These are phyloP conservation scores for Chytriomyces confervae DNA, from an alignment of 192 early-diverging fungal genomes.

Conservation along the genomic window DNA sequence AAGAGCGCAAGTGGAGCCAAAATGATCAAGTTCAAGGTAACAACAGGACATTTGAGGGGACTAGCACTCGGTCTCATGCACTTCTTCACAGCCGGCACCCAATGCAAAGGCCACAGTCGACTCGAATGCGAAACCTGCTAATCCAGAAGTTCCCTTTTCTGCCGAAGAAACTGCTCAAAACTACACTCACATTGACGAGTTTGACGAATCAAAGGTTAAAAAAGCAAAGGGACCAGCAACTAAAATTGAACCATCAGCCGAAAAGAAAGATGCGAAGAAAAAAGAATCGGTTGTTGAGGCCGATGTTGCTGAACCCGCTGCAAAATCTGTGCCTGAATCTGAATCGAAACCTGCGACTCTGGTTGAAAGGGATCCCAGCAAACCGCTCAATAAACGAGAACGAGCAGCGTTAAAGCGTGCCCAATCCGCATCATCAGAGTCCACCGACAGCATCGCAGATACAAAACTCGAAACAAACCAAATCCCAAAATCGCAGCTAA, in stretches of 20 bases:
- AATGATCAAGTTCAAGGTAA: slow-evolving; percentile 76
- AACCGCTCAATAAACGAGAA: slow-evolving; percentile 20
- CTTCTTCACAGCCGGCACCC: neutral
- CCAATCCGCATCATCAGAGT: slow-evolving; percentile 8
- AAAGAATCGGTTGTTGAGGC: slow-evolving; percentile 2
- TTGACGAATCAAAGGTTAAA: slow-evolving; percentile 61
- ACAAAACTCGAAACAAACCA: neutral
- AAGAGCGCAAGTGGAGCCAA: slow-evolving; percentile 66
- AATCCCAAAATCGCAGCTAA: slow-evolving; percentile 33
- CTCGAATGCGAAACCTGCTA: neutral
- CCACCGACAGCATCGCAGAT: neutral
- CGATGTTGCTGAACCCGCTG: slow-evolving; percentile 47
- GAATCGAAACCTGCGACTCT: slow-evolving; percentile 42
- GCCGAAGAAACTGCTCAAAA: slow-evolving; percentile 33
- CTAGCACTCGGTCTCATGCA: neutral
- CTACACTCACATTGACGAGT: slow-evolving; percentile 82
- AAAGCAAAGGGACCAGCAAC: slow-evolving; percentile 38
- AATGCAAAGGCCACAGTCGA: neutral
- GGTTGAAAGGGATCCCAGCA: neutral
- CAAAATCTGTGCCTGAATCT: slow-evolving; percentile 48
- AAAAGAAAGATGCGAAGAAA: slow-evolving; percentile 5
- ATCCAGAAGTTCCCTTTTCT: slow-evolving; percentile 29
- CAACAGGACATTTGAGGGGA: neutral
- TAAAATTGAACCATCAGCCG: neutral
- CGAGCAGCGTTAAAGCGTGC: slow-evolving; percentile 4